Evolutionary conservation across 176 grass and related monocot species (phyloP), one percentile per base, ranked within the genome.

Genomic region (Eragrostis curvula): DNA sequence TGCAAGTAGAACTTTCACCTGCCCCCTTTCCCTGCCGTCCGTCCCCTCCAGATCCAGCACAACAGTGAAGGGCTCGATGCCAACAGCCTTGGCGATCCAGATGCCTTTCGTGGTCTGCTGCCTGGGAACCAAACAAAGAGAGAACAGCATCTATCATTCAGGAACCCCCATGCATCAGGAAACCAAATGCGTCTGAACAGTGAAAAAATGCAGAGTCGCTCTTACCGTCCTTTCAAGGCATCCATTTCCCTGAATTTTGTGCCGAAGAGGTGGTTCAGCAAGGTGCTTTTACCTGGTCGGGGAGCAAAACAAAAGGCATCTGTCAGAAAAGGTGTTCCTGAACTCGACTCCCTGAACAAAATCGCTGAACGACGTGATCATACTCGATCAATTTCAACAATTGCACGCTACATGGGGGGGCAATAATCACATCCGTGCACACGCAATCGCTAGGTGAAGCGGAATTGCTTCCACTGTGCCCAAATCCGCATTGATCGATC

Each of bases 1-100:
- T 48, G 51, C 18, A 48, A n/a, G 74, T 23, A 93, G 29, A 63
- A n/a, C 10, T 16, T 18, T 74, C 39, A 97, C 95, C 95, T 97
- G 90, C 30, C 95, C 95, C 83, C 90, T 82, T 67, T 97, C 95
- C 62, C 90, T 92, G 56, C 87, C 90, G 75, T 97, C 95, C 20
- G 95, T 94, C 8, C 95, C 95, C 83, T 97, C 95, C 57, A 97
- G 75, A 81, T 97, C 95, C 90, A 97, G 82, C 18, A 94, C 92
- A 39, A 92, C 48, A 15, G 95, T 97, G 59, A 91, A 92, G 20
- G 90, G 92, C 48, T 94, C 92, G 36, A 94, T 89, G 57, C 77
- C 89, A 16, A 81, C 79, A 71, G 82, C 87, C 73, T 90, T 94
- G 36, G 90, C 92, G 52, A 97, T 72, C 95, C 95, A 97, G 60